Conservation (phyloP, 805 yeast species). For the Saccharomyces mikatae region DNA sequence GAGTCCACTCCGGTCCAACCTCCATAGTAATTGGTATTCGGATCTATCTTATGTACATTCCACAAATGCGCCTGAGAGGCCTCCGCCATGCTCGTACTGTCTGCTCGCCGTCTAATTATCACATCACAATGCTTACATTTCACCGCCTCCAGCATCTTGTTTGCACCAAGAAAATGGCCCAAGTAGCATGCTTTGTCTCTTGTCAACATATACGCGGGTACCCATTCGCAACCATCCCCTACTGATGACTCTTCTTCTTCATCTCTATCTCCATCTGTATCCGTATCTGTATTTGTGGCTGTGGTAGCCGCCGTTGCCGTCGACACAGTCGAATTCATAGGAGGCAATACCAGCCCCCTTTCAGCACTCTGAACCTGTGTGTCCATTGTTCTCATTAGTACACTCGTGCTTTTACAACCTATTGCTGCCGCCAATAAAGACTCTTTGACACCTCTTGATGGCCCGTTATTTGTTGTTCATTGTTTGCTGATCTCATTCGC, state of each 20-base stretch:
- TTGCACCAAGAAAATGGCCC: constrained; percentile 11
- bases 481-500: background rate
- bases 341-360: constrained; percentile 5
- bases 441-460: background rate
- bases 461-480: background rate
- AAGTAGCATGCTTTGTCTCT: constrained; percentile 7
- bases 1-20: background rate
- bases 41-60: constrained; percentile 7
- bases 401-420: background rate
- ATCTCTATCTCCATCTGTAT: constrained; percentile 4
- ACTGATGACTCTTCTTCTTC: constrained; percentile 2
- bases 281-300: background rate
- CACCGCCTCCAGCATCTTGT: background rate
- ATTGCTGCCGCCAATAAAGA: background rate
- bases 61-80: constrained; percentile 7
- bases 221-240: constrained; percentile 4
- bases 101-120: constrained; percentile 2
- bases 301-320: constrained; percentile 4
- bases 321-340: constrained; percentile 6
- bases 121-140: constrained; percentile 14
- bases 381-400: background rate
- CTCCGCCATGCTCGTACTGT: background rate
- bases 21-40: constrained; percentile 3
- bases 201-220: constrained; percentile 8
- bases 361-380: background rate